Evolutionary conservation across 139 green algal genomes (phyloP), one percentile per base, ranked within the genome.

Genomic region (Yamagishiella unicocca): DNA sequence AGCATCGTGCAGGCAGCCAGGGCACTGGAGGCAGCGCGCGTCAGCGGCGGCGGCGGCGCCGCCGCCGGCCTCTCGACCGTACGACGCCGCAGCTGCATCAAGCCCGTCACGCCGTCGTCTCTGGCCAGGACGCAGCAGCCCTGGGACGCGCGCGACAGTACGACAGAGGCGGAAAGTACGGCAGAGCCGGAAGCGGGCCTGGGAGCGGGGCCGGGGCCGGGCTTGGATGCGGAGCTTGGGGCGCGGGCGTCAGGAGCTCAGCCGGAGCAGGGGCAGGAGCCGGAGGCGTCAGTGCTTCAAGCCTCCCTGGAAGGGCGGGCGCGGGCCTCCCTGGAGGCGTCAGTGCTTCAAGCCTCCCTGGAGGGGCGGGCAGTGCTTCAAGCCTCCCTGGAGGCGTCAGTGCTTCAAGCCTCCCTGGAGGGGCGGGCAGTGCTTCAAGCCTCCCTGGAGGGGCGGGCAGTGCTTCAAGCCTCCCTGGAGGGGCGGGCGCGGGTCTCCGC

Each of bases 31-130:
- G 76, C 76, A 17, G 73, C 31, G 27, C 70, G 70, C 21, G 7
- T 58, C 21, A 78, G 70, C 70, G 37, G 40, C 70, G 14, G 17
- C 42, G 70, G 17, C 66, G 31, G 66, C 37, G 66, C 33, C 66
- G 66, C 8, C 31, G 37, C 33, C 66, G 37, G 33, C 35, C 9
- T 35, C 29, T 21, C 31, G 4, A 29, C 66, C 33, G 45, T 21
- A 1, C 66, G 66, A 35, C 66, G 66, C 4, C 66, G 66, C 66
- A 74, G 66, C 66, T 74, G 45, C 31, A 74, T 74, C 31, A 74
- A 45, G 66, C 66, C 66, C 33, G 66, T 74, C 17, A 74, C 66
- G 37, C 66, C 66, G 21, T 46, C 66, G 7, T 42, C 66, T 12
- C 31, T 74, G 37, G 29, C n/a, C 4, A 35, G 66, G 37, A 25